Evolutionary conservation across 768 basidiomycete species (phyloP), one percentile per base, ranked within the genome.

Genomic region (Gelatoporia subvermispora): DNA sequence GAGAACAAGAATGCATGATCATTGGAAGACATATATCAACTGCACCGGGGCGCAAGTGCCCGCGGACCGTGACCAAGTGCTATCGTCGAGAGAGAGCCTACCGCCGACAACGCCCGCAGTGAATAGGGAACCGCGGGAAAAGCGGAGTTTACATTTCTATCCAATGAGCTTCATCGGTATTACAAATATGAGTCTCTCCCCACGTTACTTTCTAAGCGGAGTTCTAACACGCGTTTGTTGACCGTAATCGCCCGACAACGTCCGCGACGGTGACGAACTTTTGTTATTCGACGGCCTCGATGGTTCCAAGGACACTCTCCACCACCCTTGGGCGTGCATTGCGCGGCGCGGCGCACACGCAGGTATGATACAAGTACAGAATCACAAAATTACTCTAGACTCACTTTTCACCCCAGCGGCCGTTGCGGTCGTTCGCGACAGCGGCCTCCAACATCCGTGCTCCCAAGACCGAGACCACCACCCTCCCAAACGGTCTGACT

Each of bases 401-500:
- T 38, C 36, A n/a, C 42, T 41, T 44, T 35, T 39, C 38, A 41
- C 47, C 48, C 45, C 54, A 53, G 77, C 74, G 78, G 52, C 64
- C 77, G 43, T 65, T 84, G 65, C 81, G 88, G 64, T 74, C 78
- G 57, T 87, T 87, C 61, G 88, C 88, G 60, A 89, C 88, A 51
- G 78, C 81, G 50, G 79, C 76, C 58, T n/a, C n/a, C n/a, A 81
- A 79, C 67, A 60, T 76, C 52, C 70, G 75, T 38, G 72, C 78
- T 43, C 95, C 95, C 45, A 74, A 85, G 55, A 96, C 93, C 39
- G 84, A 97, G 70, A 82, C 92, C 51, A 86, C 93, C 22, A 95
- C 92, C 4, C 85, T 99, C 47, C 75, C 90, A 13, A 97, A 96
- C 73, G 96, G 96, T 52, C 75, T 99, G 49, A 95, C 93, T 11